phyloP scores from a whole-genome alignment of 768 basidiomycete genomes.

The Tubosaeta brunneosetosa region DNA sequence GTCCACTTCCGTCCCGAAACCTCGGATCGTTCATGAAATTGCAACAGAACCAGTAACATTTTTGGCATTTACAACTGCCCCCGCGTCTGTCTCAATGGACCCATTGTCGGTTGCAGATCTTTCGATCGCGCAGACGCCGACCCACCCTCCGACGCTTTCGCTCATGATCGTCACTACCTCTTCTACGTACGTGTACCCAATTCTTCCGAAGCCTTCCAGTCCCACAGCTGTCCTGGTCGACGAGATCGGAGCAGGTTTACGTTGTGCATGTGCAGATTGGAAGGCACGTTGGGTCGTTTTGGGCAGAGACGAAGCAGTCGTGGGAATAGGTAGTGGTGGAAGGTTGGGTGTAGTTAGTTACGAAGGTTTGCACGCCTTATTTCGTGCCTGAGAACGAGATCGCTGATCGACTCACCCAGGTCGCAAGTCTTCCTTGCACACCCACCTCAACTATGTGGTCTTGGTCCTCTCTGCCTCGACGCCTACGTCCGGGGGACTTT shows the following conservation, averaged over 20 bases:
- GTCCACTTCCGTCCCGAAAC: constrained; percentile 80
- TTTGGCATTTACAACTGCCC: constrained; percentile 67
- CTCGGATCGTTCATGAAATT: constrained; percentile 78
- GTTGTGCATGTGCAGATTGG: constrained; percentile 82
- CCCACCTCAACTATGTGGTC: constrained; percentile 79
- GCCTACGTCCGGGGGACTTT: constrained; percentile 47
- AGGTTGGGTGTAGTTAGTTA: constrained; percentile 84
- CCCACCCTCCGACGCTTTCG: constrained; percentile 42
- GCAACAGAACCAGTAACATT: constrained; percentile 88
- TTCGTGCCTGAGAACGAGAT: not conserved
- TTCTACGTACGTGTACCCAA: constrained; percentile 70
- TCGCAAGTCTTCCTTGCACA: constrained; percentile 67
- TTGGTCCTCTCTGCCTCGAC: constrained; percentile 85
- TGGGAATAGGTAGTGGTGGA: constrained; percentile 77
- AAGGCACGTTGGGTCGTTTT: constrained; percentile 70
- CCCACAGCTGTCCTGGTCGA: constrained; percentile 68
- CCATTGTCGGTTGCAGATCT: constrained; percentile 15
- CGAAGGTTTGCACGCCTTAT: constrained; percentile 56
- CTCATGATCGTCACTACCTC: constrained; percentile 89
- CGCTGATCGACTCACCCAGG: constrained; percentile 10
- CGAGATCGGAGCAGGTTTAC: constrained; percentile 79
- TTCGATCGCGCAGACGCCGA: constrained; percentile 8
- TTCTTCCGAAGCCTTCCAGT: constrained; percentile 66
- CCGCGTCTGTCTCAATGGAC: constrained; percentile 21
- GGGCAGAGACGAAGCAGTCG: constrained; percentile 89